Evolutionary conservation across 2,329 filamentous ascomycete genomes (phyloP).

Genomic region (Epichloe aotearoae): DNA sequence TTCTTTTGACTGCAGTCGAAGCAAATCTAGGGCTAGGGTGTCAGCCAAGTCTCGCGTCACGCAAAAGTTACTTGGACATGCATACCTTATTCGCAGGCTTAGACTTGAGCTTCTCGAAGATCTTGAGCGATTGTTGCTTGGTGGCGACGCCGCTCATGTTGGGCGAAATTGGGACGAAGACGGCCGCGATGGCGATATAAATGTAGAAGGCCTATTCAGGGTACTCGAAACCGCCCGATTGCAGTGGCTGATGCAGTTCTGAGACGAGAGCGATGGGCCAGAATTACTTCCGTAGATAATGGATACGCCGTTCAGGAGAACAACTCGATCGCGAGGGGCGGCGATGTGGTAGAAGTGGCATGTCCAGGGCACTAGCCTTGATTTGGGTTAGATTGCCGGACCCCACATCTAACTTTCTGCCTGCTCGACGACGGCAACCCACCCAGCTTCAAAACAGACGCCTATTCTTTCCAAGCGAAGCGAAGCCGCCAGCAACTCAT

Average conservation of each 20-base stretch:
- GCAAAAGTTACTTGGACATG: no score
- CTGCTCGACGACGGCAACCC: conserved; percentile 1
- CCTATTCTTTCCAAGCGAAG: neutral
- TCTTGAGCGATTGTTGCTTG: conserved; percentile 90
- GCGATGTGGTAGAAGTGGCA: conserved; percentile 27
- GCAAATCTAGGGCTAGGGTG: conserved; percentile 55
- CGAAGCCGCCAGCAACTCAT: neutral
- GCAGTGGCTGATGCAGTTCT: neutral
- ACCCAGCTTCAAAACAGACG: no score
- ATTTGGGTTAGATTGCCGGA: conserved; percentile 15
- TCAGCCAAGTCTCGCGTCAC: neutral
- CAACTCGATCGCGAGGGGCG: conserved; percentile 18
- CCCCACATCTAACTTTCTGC: conserved; percentile 20
- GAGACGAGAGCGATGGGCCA: neutral
- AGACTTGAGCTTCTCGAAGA: conserved; percentile 93
- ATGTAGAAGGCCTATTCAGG: neutral
- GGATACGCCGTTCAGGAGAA: conserved; percentile 21
- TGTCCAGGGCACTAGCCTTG: conserved; percentile 24
- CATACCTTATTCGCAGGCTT: conserved; percentile 87
- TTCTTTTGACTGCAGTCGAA: conserved; percentile 98
- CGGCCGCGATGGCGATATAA: neutral
- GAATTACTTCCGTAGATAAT: neutral
- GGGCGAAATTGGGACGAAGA: conserved; percentile 9
- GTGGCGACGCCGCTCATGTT: conserved; percentile 60
- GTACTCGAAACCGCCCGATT: neutral